Evolutionary conservation across 23 red algal genomes (phyloP), one percentile per base, ranked within the genome.

Genomic region (Gracilaria gracilis): DNA sequence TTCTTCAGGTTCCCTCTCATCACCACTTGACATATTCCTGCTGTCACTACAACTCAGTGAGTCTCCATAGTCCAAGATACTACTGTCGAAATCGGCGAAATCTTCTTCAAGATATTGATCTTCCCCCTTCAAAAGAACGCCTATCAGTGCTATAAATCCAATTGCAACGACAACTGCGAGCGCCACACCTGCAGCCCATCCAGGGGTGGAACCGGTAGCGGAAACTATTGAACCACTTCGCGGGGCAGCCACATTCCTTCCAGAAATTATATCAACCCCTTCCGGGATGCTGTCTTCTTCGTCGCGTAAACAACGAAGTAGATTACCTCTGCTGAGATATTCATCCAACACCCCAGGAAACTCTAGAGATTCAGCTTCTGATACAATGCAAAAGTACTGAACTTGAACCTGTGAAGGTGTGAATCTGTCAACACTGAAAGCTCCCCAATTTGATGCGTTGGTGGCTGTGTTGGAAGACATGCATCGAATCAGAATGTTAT

Each of bases 341-440:
- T n/a, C 12, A 51, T 90, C 61, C 23, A 90, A 42, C 11, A 50
- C 34, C 36, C 51, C 73, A 24, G 75, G 74, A 67, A 90, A 90
- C 15, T 53, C 29, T 14, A 81, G 29, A 7, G 86, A 80, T 64
- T 65, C 14, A 16, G 34, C 13, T 67, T 90, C 86, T 24, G 73
- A 70, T 28, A 90, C 86, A 33, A 58, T 27, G 27, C 24, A 53
- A 47, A 90, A 90, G 25, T 67, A 90, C 55, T 81, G 47, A 17
- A 75, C 75, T 59, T 90, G 86, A 48, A 90, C 53, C 34, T 65
- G 57, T 29, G 75, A 67, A 24, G 53, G 73, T 32, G 86, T 90
- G 75, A 90, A 90, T 67, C 57, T 49, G 40, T 67, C 50, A 4
- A 57, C 57, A 28, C 36, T 4, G 31, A 47, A 90, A 49, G 59